Evolutionary conservation across 768 basidiomycete species (phyloP), one percentile per base, ranked within the genome.

Genomic region (Pleurotus eryngii): DNA sequence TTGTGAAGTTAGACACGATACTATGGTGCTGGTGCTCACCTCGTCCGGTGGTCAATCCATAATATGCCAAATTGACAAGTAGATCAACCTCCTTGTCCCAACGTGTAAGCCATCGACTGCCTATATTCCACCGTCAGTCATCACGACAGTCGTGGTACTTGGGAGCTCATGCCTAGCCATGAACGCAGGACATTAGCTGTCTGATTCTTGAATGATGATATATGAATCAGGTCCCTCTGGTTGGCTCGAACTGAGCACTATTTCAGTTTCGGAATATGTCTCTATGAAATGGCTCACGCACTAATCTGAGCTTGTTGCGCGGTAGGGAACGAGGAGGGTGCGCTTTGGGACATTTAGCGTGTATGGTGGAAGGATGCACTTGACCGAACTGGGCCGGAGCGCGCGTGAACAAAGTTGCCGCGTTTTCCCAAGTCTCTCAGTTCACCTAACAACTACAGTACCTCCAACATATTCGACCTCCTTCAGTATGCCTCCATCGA

Each of bases 231-330:
- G 69, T 95, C 92, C 60, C 92, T 76, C 66, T 94, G 92, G 66
- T 91, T 88, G 38, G 92, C 88, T 58, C 92, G 81, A 67, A 94
- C 92, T 95, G 67, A 6, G 24, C 45, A 47, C 60, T 37, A 47
- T 57, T 43, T 49, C n/a, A 27, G 55, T 12, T 8, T 45, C 18
- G 15, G 17, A 49, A 6, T 45, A 4, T 3, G 48, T n/a, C 8
- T 56, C 22, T n/a, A 45, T 43, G 15, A 56, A 17, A 55, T 14
- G 20, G 45, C 26, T 24, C n/a, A 77, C 90, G 50, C 61, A 93
- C 92, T 89, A 60, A 91, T 93, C 72, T 93, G 92, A 38, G 92
- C 90, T 64, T 94, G 92, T 64, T 86, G 87, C 49, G 92, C 90
- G 3, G 63, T 72, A 58, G 92, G 92, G 66, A 93, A 90, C 4